These are phyloP conservation scores for Botrytis fragariae DNA, from an alignment of 2,329 filamentous ascomycete genomes.

Conservation along the genomic window DNA sequence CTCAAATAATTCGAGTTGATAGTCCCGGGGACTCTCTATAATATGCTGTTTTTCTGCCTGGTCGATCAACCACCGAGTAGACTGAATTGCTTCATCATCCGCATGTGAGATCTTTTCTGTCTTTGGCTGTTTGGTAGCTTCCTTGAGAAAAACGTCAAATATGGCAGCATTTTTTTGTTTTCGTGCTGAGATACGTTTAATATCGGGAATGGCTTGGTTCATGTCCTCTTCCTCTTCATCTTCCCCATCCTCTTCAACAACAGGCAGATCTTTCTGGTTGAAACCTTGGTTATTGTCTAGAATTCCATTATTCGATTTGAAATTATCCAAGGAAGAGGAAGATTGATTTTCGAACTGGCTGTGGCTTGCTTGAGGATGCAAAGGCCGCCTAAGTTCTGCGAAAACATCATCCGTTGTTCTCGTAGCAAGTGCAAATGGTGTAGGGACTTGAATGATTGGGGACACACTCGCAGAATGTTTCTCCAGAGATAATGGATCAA, in stretches of 20 bases:
- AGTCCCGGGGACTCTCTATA: conserved; percentile 79
- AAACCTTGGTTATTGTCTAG: background rate
- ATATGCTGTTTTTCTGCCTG: conserved; percentile 47
- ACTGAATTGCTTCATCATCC: conserved; percentile 33
- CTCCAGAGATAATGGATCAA: conserved; percentile 22
- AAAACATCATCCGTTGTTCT: conserved; percentile 35
- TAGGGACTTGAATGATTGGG: conserved; percentile 16
- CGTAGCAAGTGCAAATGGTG: conserved; percentile 25
- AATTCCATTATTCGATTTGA: background rate
- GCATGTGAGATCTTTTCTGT: background rate
- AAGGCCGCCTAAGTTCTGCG: conserved; percentile 29
- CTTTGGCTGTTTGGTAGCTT: conserved; percentile 4
- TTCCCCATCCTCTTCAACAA: conserved; percentile 22
- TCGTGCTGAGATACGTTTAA: conserved; percentile 45
- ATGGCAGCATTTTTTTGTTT: conserved; percentile 50
- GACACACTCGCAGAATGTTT: conserved; percentile 24
- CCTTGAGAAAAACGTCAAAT: conserved; percentile 42
- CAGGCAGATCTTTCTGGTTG: background rate
- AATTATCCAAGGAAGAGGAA: background rate
- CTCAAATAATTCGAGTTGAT: conserved; percentile 89
- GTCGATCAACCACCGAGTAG: conserved; percentile 37
- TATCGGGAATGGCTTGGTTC: conserved; percentile 37
- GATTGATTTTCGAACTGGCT: background rate
- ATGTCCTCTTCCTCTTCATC: conserved; percentile 27
- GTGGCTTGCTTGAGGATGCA: background rate